Conservation (phyloP, 1,139 yeast species). For the Candida sp. region DNA sequence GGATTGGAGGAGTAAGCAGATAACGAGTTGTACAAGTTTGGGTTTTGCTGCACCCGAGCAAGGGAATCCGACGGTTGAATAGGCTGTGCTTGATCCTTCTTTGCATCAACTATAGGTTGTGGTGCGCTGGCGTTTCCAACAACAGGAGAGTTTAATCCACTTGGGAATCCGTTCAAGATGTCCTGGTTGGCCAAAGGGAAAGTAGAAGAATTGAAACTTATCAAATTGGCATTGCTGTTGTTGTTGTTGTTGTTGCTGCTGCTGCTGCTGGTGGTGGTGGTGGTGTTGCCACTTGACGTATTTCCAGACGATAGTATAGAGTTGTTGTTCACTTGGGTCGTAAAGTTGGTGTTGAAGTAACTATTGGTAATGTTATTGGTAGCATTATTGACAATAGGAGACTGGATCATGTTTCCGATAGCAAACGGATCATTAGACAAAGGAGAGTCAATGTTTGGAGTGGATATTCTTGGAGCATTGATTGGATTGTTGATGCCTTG, state of each 20-base stretch:
- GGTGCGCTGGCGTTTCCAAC: background rate
- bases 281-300: too few species aligned
- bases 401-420: slow-evolving; percentile 22
- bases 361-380: slow-evolving; percentile 40
- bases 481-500: too few species aligned
- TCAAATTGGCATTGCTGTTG: background rate
- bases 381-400: slow-evolving; percentile 32
- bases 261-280: slow-evolving; percentile 4
- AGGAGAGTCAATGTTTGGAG: slow-evolving; percentile 4
- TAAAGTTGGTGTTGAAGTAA: slow-evolving; percentile 34
- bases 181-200: slow-evolving; percentile 31
- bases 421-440: slow-evolving; percentile 3
- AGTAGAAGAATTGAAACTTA: slow-evolving; percentile 34
- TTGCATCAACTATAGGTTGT: background rate
- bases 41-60: slow-evolving; percentile 17
- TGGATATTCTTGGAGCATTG: background rate
- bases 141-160: slow-evolving; percentile 8
- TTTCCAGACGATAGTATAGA: too few species aligned
- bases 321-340: slow-evolving; percentile 15
- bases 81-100: slow-evolving; percentile 1
- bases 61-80: slow-evolving; percentile 1
- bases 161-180: slow-evolving; percentile 8
- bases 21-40: slow-evolving; percentile 28
- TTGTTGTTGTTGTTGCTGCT: background rate
- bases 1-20: slow-evolving; percentile 39